Evolutionary conservation across 345 rosid species (phyloP).

Genomic region (Trapa incisa): DNA sequence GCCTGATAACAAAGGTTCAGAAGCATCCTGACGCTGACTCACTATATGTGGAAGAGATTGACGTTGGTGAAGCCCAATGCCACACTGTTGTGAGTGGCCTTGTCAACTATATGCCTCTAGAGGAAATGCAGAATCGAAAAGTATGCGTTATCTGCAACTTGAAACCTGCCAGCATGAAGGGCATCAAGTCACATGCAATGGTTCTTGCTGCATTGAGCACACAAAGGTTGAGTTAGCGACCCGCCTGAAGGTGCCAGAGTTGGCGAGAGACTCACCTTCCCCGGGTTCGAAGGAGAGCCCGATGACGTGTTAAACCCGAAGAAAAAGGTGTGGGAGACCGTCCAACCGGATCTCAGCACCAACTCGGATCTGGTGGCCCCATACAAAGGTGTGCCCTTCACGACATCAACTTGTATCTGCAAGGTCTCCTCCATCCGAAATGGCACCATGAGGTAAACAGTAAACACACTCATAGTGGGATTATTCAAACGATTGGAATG

Average conservation of each 20-base stretch:
- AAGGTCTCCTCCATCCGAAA: slow-evolving; percentile 53
- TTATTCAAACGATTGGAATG: not conserved
- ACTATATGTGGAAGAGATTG: slow-evolving; percentile 11
- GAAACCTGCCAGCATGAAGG: slow-evolving; percentile 84
- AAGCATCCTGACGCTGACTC: slow-evolving; percentile 22
- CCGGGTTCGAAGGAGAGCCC: slow-evolving; percentile 51
- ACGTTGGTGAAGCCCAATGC: slow-evolving; percentile 56
- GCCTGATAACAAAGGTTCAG: slow-evolving; percentile 52
- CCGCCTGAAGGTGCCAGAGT: slow-evolving; percentile 50
- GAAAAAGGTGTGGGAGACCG: slow-evolving; percentile 84
- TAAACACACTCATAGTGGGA: not conserved
- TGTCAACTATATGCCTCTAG: slow-evolving; percentile 68
- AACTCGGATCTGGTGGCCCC: slow-evolving; percentile 50
- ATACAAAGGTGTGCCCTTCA: slow-evolving; percentile 61
- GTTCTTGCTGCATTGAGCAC: slow-evolving; percentile 79
- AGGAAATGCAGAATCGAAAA: slow-evolving; percentile 84
- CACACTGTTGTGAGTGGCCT: slow-evolving; percentile 84
- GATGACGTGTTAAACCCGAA: slow-evolving; percentile 30
- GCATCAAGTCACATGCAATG: slow-evolving; percentile 89
- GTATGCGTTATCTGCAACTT: slow-evolving; percentile 93
- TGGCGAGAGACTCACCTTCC: slow-evolving; percentile 66
- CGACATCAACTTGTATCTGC: slow-evolving; percentile 77
- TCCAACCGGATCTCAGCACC: slow-evolving; percentile 53
- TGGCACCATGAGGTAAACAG: slow-evolving; percentile 44
- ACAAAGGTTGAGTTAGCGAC: slow-evolving; percentile 78